phyloP scores from a whole-genome alignment of 495 filamentous ascomycete species.

The Penicillium cinerascens region DNA sequence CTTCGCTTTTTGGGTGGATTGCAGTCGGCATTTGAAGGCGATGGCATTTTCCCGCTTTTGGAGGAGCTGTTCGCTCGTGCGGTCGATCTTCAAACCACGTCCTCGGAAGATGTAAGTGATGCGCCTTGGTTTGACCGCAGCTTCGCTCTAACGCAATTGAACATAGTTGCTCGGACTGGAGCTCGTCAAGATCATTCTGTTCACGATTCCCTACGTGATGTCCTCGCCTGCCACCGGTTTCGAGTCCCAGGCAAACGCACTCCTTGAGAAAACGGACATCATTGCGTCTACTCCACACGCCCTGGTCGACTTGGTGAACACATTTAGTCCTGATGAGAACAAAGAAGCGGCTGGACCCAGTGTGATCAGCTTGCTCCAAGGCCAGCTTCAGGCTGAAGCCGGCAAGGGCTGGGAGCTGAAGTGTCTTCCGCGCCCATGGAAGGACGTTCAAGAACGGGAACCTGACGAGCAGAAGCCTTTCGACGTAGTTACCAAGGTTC shows the following conservation, averaged over 20 bases:
- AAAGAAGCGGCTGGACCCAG: constrained; percentile 57
- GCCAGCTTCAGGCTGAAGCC: constrained; percentile 72
- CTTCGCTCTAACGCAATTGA: constrained; percentile 17
- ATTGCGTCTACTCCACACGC: constrained; percentile 81
- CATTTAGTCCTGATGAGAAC: constrained; percentile 61
- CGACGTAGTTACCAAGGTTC: constrained; percentile 61
- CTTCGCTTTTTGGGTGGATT: constrained; percentile 82
- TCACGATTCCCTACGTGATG: constrained; percentile 90
- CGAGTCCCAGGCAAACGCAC: constrained; percentile 62
- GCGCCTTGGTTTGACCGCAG: not conserved
- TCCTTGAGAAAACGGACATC: constrained; percentile 91
- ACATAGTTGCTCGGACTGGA: constrained; percentile 65
- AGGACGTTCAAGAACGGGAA: constrained; percentile 47
- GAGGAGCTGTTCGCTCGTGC: constrained; percentile 81
- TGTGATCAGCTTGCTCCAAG: constrained; percentile 79
- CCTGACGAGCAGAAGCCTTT: constrained; percentile 43
- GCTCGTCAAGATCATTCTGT: constrained; percentile 90
- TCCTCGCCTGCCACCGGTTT: constrained; percentile 62
- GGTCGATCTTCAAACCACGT: constrained; percentile 84
- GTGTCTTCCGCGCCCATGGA: constrained; percentile 84
- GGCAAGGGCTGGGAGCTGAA: constrained; percentile 66
- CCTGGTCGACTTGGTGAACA: constrained; percentile 77
- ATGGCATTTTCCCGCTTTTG: constrained; percentile 81
- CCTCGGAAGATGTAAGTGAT: constrained; percentile 76
- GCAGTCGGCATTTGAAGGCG: constrained; percentile 72